Conservation (phyloP, 345 rosid species). For the Pistacia atlantica region DNA sequence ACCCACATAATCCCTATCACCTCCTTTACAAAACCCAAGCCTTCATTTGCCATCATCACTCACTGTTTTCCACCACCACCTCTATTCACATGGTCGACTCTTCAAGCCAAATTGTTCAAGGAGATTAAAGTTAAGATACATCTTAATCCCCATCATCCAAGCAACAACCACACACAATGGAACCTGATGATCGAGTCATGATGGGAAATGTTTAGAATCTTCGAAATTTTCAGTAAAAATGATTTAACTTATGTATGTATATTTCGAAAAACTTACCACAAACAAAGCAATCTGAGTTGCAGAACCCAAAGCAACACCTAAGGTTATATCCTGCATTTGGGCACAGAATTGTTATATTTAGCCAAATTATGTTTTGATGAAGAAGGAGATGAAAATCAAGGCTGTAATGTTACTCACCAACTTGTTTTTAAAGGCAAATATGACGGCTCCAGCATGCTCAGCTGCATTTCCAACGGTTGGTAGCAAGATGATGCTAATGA, state of each 20-base stretch:
- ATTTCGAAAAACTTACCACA: slow-evolving; percentile 51
- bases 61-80: too few species aligned
- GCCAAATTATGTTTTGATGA: background rate
- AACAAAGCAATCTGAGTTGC: slow-evolving; percentile 84
- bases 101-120: slow-evolving; percentile 43
- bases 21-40: too few species aligned
- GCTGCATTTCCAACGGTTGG: slow-evolving; percentile 97
- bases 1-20: too few species aligned
- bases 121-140: slow-evolving; percentile 85
- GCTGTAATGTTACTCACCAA: slow-evolving; percentile 39
- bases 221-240: background rate
- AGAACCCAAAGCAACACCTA: slow-evolving; percentile 90
- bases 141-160: slow-evolving; percentile 73
- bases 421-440: slow-evolving; percentile 93
- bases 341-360: background rate
- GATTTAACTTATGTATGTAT: background rate
- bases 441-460: slow-evolving; percentile 93
- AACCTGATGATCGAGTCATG: slow-evolving; percentile 48
- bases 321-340: slow-evolving; percentile 66
- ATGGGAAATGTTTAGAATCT: background rate
- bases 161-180: slow-evolving; percentile 67
- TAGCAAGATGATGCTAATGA: slow-evolving; percentile 82
- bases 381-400: background rate
- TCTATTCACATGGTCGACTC: too few species aligned
- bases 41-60: too few species aligned